Base-by-base conservation (phyloP, 1,284 basidiomycete genomes). In the Cyathus pygmaeus region DNA sequence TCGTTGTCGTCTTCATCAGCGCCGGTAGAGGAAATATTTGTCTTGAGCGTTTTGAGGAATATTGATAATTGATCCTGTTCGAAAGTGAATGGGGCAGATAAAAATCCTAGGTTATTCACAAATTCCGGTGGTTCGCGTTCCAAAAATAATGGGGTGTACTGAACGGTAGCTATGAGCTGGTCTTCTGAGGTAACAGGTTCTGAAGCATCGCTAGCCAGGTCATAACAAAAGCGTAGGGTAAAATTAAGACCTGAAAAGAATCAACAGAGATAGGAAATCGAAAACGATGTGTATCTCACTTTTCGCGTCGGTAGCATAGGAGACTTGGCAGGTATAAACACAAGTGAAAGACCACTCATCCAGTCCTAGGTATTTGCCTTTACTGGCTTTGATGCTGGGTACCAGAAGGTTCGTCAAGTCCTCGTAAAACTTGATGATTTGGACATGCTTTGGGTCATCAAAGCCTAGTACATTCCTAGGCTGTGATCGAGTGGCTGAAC, bases 21-120 rank as follows among this genome's bases (percentile, higher is more conserved):
- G 47, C 74, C 76, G 24, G 78, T 74, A n/a, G 68, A 68, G 17
- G 67, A 67, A 60, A 90, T 73, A 53, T 79, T 81, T 42, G 85
- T 83, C 57, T 84, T 79, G 60, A 90, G 63, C 23, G 87, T 88
- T 67, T 82, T 82, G 51, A 90, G 72, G 76, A 93, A 90, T 24
- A 90, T 74, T 3, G 86, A 82, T 57, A 91, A 80, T 72, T 94
- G 92, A 23, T 83, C 79, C 50, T 83, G 81, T 57, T 83, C 79
- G 70, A 94, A 94, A 17, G 89, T 87, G 73, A 94, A 94, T 0
- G 86, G 74, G 2, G 80, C 79, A 33, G 76, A 79, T 60, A 94
- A 81, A 72, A 89, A 93, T 24, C 82, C 83, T n/a, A 94, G 75
- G 46, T 78, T 78, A 36, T 84, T 74, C 19, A 85, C 81, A 70